Percentiles rank a stretch among this genome's conserved stretches.
These are phyloP conservation scores for Boletus rubescentipes DNA, from an alignment of 768 basidiomycete species.

Conservation along the genomic window DNA sequence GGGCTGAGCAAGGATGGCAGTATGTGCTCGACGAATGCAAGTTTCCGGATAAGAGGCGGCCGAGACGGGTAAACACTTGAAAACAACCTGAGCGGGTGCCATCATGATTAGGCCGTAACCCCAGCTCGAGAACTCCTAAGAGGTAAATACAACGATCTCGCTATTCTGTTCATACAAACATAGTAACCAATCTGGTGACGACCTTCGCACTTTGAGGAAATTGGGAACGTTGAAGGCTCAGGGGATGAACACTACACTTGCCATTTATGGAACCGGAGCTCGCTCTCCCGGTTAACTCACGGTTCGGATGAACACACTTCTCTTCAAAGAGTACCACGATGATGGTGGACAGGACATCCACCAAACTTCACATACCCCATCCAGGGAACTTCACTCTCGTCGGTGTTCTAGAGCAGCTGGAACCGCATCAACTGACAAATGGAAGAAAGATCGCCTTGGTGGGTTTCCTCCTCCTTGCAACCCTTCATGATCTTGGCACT, in stretches of 20 bases:
- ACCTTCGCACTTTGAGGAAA: background rate
- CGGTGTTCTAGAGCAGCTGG: constrained; percentile 63
- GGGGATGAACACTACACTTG: constrained; percentile 23
- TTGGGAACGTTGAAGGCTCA: too few species aligned
- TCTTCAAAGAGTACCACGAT: constrained; percentile 18
- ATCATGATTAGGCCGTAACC: too few species aligned
- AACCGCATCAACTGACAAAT: constrained; percentile 46
- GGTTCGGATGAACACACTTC: too few species aligned
- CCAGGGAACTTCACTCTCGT: constrained; percentile 46
- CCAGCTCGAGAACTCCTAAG: too few species aligned
- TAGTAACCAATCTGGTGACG: background rate
- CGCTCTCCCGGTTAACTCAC: background rate
- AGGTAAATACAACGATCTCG: background rate
- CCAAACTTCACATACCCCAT: constrained; percentile 55
- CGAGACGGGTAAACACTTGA: constrained; percentile 1
- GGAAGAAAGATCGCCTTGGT: constrained; percentile 69
- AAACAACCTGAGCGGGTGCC: background rate
- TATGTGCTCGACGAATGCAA: too few species aligned
- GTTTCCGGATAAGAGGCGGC: background rate
- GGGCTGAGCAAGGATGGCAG: too few species aligned
- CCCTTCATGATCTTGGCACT: constrained; percentile 6
- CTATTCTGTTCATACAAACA: background rate
- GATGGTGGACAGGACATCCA: constrained; percentile 35
- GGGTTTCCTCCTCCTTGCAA: constrained; percentile 25
- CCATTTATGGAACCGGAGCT: constrained; percentile 22